phyloP scores from a whole-genome alignment of 768 basidiomycete species.

The Mycena metata region DNA sequence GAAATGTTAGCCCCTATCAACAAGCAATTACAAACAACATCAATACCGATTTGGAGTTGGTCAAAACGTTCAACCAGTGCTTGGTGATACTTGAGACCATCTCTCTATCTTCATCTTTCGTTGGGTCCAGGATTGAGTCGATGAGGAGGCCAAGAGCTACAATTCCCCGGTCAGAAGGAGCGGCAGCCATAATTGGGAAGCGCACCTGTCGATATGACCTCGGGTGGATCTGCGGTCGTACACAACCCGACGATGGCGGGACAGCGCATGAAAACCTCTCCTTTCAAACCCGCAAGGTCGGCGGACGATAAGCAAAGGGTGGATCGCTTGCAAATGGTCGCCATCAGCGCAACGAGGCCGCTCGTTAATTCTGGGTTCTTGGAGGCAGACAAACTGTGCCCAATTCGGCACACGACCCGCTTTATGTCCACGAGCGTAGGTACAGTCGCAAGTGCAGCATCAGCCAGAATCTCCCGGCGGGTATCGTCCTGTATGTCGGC shows the following conservation, averaged over 20 bases:
- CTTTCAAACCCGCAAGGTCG: constrained; percentile 56
- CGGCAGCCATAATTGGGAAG: neutral
- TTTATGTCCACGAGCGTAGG: constrained; percentile 49
- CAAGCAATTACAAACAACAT: neutral
- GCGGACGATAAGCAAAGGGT: constrained; percentile 42
- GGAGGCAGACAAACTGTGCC: constrained; percentile 49
- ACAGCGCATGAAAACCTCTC: constrained; percentile 51
- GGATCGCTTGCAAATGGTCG: constrained; percentile 51
- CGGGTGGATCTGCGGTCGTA: constrained; percentile 43
- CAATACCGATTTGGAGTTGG: constrained; percentile 29
- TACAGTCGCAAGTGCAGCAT: constrained; percentile 45
- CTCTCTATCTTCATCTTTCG: constrained; percentile 51
- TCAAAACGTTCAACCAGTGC: constrained; percentile 56
- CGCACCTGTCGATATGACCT: constrained; percentile 52
- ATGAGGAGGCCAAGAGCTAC: constrained; percentile 62
- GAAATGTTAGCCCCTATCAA: constrained; percentile 3
- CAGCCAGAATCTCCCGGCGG: constrained; percentile 53
- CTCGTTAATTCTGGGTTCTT: constrained; percentile 41
- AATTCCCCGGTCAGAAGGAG: constrained; percentile 18
- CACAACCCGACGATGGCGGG: constrained; percentile 52
- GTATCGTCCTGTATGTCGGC: constrained; percentile 44
- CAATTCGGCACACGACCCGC: constrained; percentile 53
- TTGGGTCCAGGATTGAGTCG: constrained; percentile 52
- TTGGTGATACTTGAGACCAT: constrained; percentile 56
- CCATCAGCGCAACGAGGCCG: constrained; percentile 55